Percentiles rank a stretch among this genome's conserved stretches.
phyloP scores from a whole-genome alignment of 148 eudicot species.

The Spergularia marina region DNA sequence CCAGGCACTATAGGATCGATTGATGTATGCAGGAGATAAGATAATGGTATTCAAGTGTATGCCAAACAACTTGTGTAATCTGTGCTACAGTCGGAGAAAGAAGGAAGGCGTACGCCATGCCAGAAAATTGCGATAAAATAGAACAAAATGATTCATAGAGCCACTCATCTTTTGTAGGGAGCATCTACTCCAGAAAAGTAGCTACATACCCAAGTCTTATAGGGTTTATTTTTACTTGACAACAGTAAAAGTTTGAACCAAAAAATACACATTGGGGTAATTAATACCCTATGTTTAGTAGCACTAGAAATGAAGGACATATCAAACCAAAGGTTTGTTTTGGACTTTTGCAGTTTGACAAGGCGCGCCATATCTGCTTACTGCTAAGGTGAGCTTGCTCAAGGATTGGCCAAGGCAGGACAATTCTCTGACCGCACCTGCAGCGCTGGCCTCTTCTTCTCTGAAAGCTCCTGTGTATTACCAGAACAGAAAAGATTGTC shows the following conservation, averaged over 20 bases:
- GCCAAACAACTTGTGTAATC: too few relatives aligned
- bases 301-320: not conserved
- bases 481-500: not conserved
- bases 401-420: constrained; percentile 15
- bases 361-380: not conserved
- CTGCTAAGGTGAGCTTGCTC: not conserved
- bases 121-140: too few relatives aligned
- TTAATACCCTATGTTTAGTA: not conserved
- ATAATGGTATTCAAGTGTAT: too few relatives aligned
- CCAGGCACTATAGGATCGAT: too few relatives aligned
- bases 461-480: constrained; percentile 30
- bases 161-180: too few relatives aligned
- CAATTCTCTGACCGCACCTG: constrained; percentile 41
- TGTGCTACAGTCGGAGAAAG: too few relatives aligned
- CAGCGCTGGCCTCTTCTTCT: constrained; percentile 44
- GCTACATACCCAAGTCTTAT: too few relatives aligned
- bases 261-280: not conserved
- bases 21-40: too few relatives aligned
- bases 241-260: constrained; percentile 2
- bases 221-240: not conserved
- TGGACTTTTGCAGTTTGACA: not conserved
- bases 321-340: constrained; percentile 28
- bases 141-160: too few relatives aligned
- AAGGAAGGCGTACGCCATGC: too few relatives aligned
- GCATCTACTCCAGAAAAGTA: too few relatives aligned